Evolutionary conservation across 108 stramenopile species (phyloP), one percentile per base, ranked within the genome.

Genomic region (Nitzschia sp.): DNA sequence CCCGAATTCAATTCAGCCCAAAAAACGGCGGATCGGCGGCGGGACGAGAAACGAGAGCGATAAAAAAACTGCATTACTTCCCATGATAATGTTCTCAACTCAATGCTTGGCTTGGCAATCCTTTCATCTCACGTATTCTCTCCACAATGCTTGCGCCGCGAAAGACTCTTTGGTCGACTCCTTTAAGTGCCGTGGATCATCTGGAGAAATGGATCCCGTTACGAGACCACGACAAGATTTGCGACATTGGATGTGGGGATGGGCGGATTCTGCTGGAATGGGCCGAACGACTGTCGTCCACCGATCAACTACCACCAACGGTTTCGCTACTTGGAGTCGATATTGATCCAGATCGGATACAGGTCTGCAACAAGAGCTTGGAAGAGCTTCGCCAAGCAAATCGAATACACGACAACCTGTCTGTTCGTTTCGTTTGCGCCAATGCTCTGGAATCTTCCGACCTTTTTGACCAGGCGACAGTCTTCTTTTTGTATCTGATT

Each of bases 201-300:
- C 75, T 80, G 23, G 45, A 76, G 18, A 68, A 72, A 33, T 72
- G 74, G 78, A 70, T 74, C 2, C 64, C 53, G 2, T 42, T 77
- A 42, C 17, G 64, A 32, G 11, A 54, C 3, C 47, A 54, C 24
- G 85, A 86, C 70, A 23, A 21, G 6, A 76, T 95, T 15, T 84
- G 81, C 54, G 94, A 95, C 61, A 74, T 95, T 59, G 94, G 94
- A 27, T 95, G 94, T 69, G 94, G 94, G 11, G 94, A 95, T 74
- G 94, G 87, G 18, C 72, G 89, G 27, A 79, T 91, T 2, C 59
- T 95, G 2, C 57, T 92, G 28, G 81, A 78, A 24, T 86, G 87
- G 91, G 88, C 89, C 36, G 38, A 38, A n/a, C 51, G 54, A 25
- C 25, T 47, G 30, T 64, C 60, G 4, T 26, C 38, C 47, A 27